Evolutionary conservation across 2,329 filamentous ascomycete species (phyloP), one percentile per base, ranked within the genome.

Genomic region (Pseudopyricularia javanii): DNA sequence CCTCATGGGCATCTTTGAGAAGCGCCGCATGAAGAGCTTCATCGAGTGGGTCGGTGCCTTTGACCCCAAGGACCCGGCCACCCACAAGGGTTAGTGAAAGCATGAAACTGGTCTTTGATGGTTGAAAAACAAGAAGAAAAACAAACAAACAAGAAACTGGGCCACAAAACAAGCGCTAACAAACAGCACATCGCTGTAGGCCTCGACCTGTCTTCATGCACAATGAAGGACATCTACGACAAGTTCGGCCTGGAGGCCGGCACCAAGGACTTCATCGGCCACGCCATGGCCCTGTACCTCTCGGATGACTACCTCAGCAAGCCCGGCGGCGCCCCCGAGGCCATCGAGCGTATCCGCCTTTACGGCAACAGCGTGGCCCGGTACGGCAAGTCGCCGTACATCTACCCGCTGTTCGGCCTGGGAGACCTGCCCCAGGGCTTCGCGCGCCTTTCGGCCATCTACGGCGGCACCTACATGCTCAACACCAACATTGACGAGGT

Each of bases 401-500:
- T 98, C 74, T 98, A 98, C 78, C 94, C 93, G 49, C 83, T 97
- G 32, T 98, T 98, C 74, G 93, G 93, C 57, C 83, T 98, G 50
- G 93, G 88, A 67, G 93, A 98, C 75, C 85, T 98, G 54, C 94
- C 93, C 34, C 93, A 98, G 73, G 91, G 91, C 55, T 98, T 98
- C 64, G 93, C 93, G 58, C 91, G 93, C 69, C 81, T 98, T 53
- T 96, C 91, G 40, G 93, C 93, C 68, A 97, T 98, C 71, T 97
- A 98, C 67, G 93, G 93, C 59, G 93, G 93, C 61, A 98, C 93
- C 50, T 98, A 98, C 74, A 98, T 98, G 91, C 85, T 98, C 64
- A 97, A 97, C 78, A 95, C 93, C 61, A 83, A 83, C 60, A 80
- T 98, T 53, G 87, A 97, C 58, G 93, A 98, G 75, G 74, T 98